These are phyloP conservation scores for Agrostemma githago DNA, from an alignment of 148 eudicot species.

Conservation along the genomic window DNA sequence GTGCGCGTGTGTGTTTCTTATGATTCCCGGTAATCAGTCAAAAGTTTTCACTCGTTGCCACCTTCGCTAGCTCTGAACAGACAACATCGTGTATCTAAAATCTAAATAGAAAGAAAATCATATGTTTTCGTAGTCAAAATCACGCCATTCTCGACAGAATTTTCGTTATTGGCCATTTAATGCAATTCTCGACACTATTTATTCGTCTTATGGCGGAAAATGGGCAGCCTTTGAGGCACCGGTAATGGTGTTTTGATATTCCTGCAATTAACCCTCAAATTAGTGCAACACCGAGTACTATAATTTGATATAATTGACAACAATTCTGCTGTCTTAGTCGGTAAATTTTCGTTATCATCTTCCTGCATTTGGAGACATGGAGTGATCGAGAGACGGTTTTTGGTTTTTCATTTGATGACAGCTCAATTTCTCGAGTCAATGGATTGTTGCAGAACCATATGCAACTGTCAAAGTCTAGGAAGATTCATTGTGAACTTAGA, in stretches of 20 bases:
- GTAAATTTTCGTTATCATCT: constrained; percentile 2
- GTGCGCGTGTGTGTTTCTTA: too few species aligned
- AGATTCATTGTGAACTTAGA: constrained; percentile 42
- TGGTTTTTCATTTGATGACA: constrained; percentile 44
- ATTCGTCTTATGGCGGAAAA: background rate
- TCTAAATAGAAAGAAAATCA: too few species aligned
- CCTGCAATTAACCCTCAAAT: background rate
- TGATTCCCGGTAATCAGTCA: background rate
- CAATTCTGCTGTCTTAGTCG: background rate
- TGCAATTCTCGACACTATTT: background rate
- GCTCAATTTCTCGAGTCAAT: constrained; percentile 44
- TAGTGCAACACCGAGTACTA: background rate
- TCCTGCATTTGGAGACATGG: too few species aligned
- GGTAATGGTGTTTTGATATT: background rate
- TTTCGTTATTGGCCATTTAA: background rate
- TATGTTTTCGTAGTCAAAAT: too few species aligned
- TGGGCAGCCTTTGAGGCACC: background rate
- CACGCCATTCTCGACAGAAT: too few species aligned
- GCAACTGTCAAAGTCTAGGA: constrained; percentile 42
- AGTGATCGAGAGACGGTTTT: too few species aligned
- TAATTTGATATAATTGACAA: background rate
- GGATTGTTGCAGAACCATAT: constrained; percentile 42
- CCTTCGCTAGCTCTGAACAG: too few species aligned
- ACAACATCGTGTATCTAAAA: too few species aligned
- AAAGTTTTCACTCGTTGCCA: too few species aligned